A percentile compares a stretch with the other conserved stretches of the same genome.
These are phyloP conservation scores for Fomitopsis palustris DNA, from an alignment of 1,284 basidiomycete genomes.

Conservation along the genomic window DNA sequence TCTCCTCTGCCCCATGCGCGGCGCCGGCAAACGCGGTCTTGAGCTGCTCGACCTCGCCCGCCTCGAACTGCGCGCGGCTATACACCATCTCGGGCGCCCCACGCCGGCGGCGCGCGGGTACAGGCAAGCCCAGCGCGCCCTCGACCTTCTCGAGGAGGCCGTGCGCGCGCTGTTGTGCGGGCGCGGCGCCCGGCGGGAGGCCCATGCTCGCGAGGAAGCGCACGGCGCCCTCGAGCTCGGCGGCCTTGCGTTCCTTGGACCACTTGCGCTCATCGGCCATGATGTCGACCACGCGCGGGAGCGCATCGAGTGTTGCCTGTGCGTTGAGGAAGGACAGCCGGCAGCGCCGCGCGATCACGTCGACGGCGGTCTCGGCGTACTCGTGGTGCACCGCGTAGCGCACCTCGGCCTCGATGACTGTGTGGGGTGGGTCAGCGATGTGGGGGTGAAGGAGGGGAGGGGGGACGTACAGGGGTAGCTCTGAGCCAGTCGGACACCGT, in stretches of 20 bases:
- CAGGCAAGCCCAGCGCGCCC: constrained; percentile 30
- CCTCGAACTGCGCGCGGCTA: constrained; percentile 61
- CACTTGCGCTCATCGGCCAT: constrained; percentile 88
- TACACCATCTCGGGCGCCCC: constrained; percentile 35
- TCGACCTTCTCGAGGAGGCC: constrained; percentile 35
- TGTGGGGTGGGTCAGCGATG: neutral
- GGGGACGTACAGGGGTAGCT: constrained; percentile 72
- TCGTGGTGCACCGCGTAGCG: constrained; percentile 89
- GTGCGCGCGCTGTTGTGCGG: constrained; percentile 29
- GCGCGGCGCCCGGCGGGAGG: constrained; percentile 41
- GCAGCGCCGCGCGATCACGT: constrained; percentile 90
- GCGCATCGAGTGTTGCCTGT: constrained; percentile 79
- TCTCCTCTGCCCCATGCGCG: constrained; percentile 25
- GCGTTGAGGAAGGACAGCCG: constrained; percentile 93
- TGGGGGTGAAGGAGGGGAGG: neutral
- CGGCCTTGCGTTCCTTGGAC: constrained; percentile 53
- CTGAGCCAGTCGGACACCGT: constrained; percentile 75
- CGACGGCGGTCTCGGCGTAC: constrained; percentile 87
- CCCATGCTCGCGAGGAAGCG: constrained; percentile 78
- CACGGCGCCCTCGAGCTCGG: constrained; percentile 62
- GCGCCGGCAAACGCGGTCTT: constrained; percentile 49
- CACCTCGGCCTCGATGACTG: constrained; percentile 91
- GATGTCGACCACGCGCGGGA: constrained; percentile 88
- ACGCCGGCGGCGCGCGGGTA: constrained; percentile 26
- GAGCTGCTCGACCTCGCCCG: constrained; percentile 65